Evolutionary conservation across 1,284 basidiomycete genomes (phyloP), one percentile per base, ranked within the genome.

Genomic region (Ganoderma multipileum): DNA sequence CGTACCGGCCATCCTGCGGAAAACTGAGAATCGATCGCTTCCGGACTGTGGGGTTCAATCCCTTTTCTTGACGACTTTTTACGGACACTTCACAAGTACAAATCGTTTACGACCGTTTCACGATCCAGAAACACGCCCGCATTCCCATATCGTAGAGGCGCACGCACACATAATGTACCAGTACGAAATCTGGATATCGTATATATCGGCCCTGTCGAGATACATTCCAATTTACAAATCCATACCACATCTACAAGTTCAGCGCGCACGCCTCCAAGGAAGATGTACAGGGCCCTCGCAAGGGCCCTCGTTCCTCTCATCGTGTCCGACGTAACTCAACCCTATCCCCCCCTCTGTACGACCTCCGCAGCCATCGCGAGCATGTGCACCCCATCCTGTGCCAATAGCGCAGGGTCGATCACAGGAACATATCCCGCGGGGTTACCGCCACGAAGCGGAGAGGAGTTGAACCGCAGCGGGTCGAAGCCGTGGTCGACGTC

Each of bases 341-440:
- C 26, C 20, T 33, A 36, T 38, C 55, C 12, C 55, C 33, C 55
- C 33, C 55, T 58, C 28, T 67, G 38, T 3, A 59, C 33, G 16
- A 38, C 54, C 30, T 71, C 71, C 4, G 68, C 68, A 3, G 68
- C 67, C 14, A 67, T 23, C 41, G 68, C 71, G 12, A 70, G 68
- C 68, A 70, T 70, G 38, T 66, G 68, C 23, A 68, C 65, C 6
- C 67, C 71, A 20, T 68, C 67, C 36, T 57, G 28, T 6, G 59
- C 59, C 38, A 72, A 60, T 39, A 72, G 55, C 14, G 61, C 58
- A 0, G 71, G 71, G 38, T 72, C 71, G 28, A 72, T 72, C 47
- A 61, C 63, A 1, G 65, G 64, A 14, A 66, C 47, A 8, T 63
- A 61, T 28, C 59, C 47, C 44, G n/a, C 38, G 3, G 52, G 39